Base-by-base conservation (phyloP, 169 alveolate species). In the Babesia ovata region DNA sequence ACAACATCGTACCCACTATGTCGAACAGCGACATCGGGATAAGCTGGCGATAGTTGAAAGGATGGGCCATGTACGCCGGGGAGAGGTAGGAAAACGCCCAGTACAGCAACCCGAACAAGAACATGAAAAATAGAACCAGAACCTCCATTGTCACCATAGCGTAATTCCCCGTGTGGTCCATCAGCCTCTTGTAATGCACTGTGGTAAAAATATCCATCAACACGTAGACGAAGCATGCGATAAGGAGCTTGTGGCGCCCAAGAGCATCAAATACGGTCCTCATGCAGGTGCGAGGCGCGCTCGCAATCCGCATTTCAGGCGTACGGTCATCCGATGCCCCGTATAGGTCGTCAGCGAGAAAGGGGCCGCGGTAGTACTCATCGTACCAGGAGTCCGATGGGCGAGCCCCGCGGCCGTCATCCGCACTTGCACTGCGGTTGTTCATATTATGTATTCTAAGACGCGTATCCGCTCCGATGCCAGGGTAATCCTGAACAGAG, bases 121-220 rank as follows among this genome's bases (percentile, higher is more conserved):
- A 2, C 52, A 61, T 26, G 54, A 75, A 61, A 45, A 58, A 54
- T 33, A 54, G 13, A 4, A 63, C 70, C 29, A 83, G 24, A n/a
- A 49, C 53, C 75, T 73, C 74, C 58, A 74, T 62, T 29, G 75
- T 73, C n/a, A 83, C 74, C 75, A 75, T 66, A 21, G 70, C 69
- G 46, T 83, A 83, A 71, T 83, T 83, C 36, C 66, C 56, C 42
- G 86, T 75, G 48, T 83, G 86, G 65, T 83, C 90, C 56, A 83
- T 83, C 29, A 83, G 59, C 61, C 86, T 3, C 61, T 83, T 83
- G 63, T 56, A 83, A 52, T 63, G 45, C 2, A 83, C 77, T 7
- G 90, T 83, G 21, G 71, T 63, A 21, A 83, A 29, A 21, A 75
- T 84, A 70, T 83, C 90, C 86, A 75, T 66, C 26, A 75, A 12